Evolutionary conservation across 805 yeast species (phyloP).

Genomic region (Sugiyamaella boreocaroliniensis): DNA sequence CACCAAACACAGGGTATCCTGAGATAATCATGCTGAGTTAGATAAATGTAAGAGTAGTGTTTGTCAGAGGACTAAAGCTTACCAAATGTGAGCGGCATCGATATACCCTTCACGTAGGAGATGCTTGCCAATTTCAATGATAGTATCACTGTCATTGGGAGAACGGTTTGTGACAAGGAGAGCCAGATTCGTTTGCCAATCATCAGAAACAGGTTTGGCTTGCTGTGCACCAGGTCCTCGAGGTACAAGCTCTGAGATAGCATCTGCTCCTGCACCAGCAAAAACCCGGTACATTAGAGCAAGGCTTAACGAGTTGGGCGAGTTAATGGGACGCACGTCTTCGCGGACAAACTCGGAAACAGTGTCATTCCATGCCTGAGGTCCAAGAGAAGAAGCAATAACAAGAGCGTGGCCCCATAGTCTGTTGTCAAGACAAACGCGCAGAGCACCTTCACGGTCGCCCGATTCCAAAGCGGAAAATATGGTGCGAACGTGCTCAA

Average conservation of each 20-base stretch:
- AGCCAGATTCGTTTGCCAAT: slow-evolving; percentile 30
- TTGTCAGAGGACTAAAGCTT: neutral
- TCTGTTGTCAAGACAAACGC: slow-evolving; percentile 50
- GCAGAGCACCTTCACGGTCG: slow-evolving; percentile 57
- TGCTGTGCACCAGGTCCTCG: slow-evolving; percentile 20
- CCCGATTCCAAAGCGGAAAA: slow-evolving; percentile 38
- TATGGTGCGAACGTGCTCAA: slow-evolving; percentile 18
- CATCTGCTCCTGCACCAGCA: slow-evolving; percentile 52
- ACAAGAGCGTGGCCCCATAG: slow-evolving; percentile 77
- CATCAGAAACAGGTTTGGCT: slow-evolving; percentile 10
- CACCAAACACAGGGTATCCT: slow-evolving; percentile 26
- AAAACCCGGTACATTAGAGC: slow-evolving; percentile 57
- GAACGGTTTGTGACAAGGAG: slow-evolving; percentile 28
- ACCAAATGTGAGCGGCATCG: slow-evolving; percentile 38
- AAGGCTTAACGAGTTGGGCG: slow-evolving; percentile 35
- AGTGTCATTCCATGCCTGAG: slow-evolving; percentile 50
- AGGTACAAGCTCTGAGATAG: slow-evolving; percentile 44
- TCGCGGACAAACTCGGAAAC: slow-evolving; percentile 51
- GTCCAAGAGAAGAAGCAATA: slow-evolving; percentile 59
- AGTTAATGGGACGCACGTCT: slow-evolving; percentile 36
- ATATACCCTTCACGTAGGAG: slow-evolving; percentile 33
- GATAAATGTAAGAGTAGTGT: neutral
- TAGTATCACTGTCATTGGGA: slow-evolving; percentile 25
- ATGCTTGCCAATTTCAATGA: slow-evolving; percentile 32
- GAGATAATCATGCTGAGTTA: slow-evolving; percentile 23